Evolutionary conservation across 2,329 filamentous ascomycete species (phyloP), one percentile per base, ranked within the genome.

Genomic region (Ceratocystis colombiana): DNA sequence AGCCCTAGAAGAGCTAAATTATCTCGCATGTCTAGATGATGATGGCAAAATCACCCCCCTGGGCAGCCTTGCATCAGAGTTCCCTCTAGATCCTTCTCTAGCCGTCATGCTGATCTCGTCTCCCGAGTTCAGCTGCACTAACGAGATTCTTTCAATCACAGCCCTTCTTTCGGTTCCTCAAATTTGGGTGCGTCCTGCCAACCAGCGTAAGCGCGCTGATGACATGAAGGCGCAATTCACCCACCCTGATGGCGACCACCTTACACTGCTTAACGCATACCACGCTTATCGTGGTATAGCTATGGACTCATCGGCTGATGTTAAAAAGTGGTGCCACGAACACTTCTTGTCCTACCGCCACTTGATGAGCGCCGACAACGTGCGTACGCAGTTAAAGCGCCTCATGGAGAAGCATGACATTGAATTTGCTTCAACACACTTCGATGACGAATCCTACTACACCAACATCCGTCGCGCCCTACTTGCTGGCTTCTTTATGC

Each of bases 81-180:
- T 97, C 73, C 94, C 94, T 45, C 84, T 99, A 25, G 95, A 99
- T 74, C 94, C 94, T 1, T 86, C 91, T 0, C 80, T 99, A 44
- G 94, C 94, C 0, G 95, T 99, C 69, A 97, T 99, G 94, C 83
- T 99, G 67, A 96, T 99, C 75, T 92, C 88, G 10, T 96, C 92
- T 6, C 93, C 94, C 10, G 94, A 99, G 73, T 99, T 99, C 77
- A 96, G 94, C 79, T 99, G 94, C 81, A 96, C 92, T 59, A 97
- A 97, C 76, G 94, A 99, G 79, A 94, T 99, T 50, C 82, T 99
- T 15, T 97, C 94, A 53, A 88, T 99, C 71, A 96, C 92, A 0
- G 88, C 94, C 0, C 84, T 99, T 10, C 84, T 99, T 22, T 97
- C 93, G 0, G 94, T 97, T 10, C 94, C 94, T 0, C 90, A 96